Base-by-base conservation (phyloP, 257 asterid species). In the Perilla frutescens region DNA sequence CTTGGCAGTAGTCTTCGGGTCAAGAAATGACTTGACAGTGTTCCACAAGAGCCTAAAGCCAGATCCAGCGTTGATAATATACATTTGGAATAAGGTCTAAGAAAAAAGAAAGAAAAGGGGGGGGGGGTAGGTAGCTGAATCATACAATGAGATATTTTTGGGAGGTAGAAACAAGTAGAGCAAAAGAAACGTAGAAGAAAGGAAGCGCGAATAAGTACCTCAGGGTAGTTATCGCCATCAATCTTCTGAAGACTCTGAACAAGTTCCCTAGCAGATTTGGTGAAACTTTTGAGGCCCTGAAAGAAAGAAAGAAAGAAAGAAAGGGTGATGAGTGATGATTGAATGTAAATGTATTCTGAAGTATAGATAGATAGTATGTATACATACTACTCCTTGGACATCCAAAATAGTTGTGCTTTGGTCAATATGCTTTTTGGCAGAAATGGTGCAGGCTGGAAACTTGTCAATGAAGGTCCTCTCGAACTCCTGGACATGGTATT, bases 41-140 rank as follows among this genome's bases (percentile, higher is more conserved):
- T 85, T 90, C 99, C 99, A 95, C 83, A 92, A 81, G 76, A 95
- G 91, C 92, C 98, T 89, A 75, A 92, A 95, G 62, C 99, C 99
- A 0, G 96, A 89, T 13, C 99, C 99, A 13, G 98, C 99, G 48
- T 95, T 92, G 91, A 95, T 89, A 71, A 95, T 95, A 81, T 77
- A 95, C 99, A 95, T 95, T 61, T 96, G 97, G 75, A 82, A 87
- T 62, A 95, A 84, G 29, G 96, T 88, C 99, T 95, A 79, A 37
- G 64, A 54, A 10, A 60, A 50, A 47, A 56, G 32, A n/a, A 51
- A 37, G 3, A 48, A 50, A 37, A 10, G 14, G 2, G 1, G 26
- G 1, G 26, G 26, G 26, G 26, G 26, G 26, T 20, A 20, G 26
- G 26, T 20, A 20, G 26, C 26, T 20, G 26, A 20, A 20, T 20